Conservation (phyloP, 495 filamentous ascomycete species). For the Neurospora sp. region DNA sequence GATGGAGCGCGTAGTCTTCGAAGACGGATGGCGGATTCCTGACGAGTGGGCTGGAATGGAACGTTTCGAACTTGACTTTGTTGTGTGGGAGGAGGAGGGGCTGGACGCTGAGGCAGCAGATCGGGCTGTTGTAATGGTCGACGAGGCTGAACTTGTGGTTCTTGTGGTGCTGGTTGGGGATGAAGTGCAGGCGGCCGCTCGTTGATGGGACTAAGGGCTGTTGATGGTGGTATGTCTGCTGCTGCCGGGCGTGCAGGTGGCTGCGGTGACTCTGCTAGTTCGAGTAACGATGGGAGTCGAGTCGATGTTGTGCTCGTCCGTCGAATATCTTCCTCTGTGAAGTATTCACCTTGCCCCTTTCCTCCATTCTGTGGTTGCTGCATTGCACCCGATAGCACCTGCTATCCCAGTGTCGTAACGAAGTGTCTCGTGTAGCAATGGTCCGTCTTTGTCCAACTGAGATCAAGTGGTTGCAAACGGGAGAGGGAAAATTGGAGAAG, state of each 20-base stretch:
- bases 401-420: neutral
- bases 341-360: neutral
- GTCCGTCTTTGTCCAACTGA: neutral
- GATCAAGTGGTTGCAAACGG: neutral
- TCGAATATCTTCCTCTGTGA: neutral
- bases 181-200: neutral
- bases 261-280: neutral
- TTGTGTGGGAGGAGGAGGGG: neutral
- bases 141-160: neutral
- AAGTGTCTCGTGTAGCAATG: neutral
- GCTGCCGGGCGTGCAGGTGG: neutral
- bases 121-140: neutral
- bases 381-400: neutral
- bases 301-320: neutral
- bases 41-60: neutral
- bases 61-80: neutral
- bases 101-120: neutral
- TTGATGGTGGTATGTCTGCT: neutral
- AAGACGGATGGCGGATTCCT: constrained; percentile 10
- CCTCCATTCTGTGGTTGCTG: neutral
- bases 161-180: neutral
- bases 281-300: neutral
- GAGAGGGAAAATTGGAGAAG: neutral
- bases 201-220: neutral
- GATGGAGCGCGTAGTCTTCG: constrained; percentile 5